These are phyloP conservation scores for Lumnitzera littorea DNA, from an alignment of 345 rosid genomes.

Conservation along the genomic window DNA sequence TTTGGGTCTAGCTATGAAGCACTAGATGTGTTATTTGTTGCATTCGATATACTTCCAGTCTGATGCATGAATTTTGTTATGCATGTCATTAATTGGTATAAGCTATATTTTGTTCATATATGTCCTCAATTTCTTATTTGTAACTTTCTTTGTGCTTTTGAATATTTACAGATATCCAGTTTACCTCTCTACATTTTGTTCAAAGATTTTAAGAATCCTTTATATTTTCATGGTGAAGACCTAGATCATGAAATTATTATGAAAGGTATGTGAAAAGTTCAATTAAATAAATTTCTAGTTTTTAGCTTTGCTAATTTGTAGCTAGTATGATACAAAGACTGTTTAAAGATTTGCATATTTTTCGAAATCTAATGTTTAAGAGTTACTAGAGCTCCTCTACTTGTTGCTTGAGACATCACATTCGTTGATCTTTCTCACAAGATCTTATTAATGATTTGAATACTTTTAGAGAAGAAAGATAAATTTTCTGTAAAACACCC, in stretches of 20 bases:
- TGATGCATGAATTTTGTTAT: neutral
- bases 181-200: constrained; percentile 47
- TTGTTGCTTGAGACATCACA: no score
- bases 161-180: constrained; percentile 30
- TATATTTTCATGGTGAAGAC: constrained; percentile 37
- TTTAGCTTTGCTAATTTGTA: neutral
- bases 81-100: neutral
- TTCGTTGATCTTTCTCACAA: no score
- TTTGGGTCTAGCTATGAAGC: no score
- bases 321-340: neutral
- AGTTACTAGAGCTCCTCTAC: no score
- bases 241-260: constrained; percentile 43
- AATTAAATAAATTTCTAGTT: neutral
- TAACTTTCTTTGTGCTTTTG: constrained; percentile 2
- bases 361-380: no score
- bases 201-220: constrained; percentile 49
- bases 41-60: neutral
- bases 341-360: neutral
- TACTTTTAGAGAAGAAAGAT: no score
- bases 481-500: no score
- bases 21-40: neutral
- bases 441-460: no score
- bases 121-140: constrained; percentile 8
- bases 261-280: constrained; percentile 42
- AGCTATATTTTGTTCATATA: neutral